Evolutionary conservation across 1,284 basidiomycete genomes (phyloP), one percentile per base, ranked within the genome.

Genomic region (Trametes hirsuta): DNA sequence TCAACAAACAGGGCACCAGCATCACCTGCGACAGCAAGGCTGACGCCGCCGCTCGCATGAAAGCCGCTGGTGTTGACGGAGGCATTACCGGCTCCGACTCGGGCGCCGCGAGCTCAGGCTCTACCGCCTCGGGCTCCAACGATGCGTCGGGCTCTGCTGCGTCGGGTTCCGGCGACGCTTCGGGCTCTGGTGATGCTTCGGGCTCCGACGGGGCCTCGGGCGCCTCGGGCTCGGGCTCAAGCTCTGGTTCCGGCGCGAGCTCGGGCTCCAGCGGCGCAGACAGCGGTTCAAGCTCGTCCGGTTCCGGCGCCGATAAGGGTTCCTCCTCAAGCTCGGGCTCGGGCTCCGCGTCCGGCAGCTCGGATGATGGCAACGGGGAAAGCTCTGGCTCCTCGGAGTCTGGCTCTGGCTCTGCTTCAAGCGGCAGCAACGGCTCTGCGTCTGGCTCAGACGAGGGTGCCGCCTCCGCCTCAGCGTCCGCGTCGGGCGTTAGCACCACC

Each of bases 1-100:
- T 83, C 25, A 80, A 81, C 66, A 77, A 76, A 57, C 67, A 78
- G 18, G 84, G 84, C 21, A 83, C 81, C 0, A 77, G 73, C 63
- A 62, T 85, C 44, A 66, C 74, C 40, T 87, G 85, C 68, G 78
- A 79, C 47, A 76, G 75, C 3, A 45, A 74, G 53, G 68, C 58
- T 5, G 82, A 83, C 66, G 81, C 79, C 3, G 55, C 67, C 5
- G 66, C 73, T 3, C 76, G 80, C 8, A 80, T 86, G 63, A 62
- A 71, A 18, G 75, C 69, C 36, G 77, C 83, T 21, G 83, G 83
- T 57, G 83, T 79, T 18, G 58, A 69, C 9, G 82, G 81, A 57
- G 83, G 81, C 25, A 50, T 80, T 6, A 75, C 73, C 37, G 81
- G 80, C 34, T 53, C 51, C 8, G 57, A 53, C 48, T 42, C 24